Evolutionary conservation across 177 flowering plant species (phyloP), one percentile per base, ranked within the genome.

Genomic region (Vitis hybrid): DNA sequence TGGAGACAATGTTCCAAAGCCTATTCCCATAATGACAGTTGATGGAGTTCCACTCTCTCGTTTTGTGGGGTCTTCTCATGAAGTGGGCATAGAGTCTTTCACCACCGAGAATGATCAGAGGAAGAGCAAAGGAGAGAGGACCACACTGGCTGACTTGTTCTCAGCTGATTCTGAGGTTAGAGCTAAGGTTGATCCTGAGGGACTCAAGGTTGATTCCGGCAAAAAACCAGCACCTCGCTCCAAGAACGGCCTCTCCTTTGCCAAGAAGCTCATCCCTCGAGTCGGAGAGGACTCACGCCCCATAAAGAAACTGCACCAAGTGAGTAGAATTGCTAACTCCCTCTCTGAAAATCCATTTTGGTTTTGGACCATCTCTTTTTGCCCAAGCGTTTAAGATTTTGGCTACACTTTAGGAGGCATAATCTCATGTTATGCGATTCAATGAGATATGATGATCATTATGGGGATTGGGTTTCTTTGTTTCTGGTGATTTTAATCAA

Each of bases 81-180:
- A 69, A 26, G 51, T 67, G 39, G 33, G 31, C n/a, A 15, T 14
- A 12, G 72, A 53, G 10, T 14, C 52, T n/a, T 49, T 19, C 51
- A 2, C 10, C 15, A 1, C 9, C 3, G 76, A 62, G 55, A 45
- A 1, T 61, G 66, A 67, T 51, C 62, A 73, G 7, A 60, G 64
- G 81, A 77, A 69, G 39, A 79, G 74, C 68, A 81, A 67, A 51
- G 76, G 75, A 51, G 73, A 67, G 69, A 85, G 97, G 62, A 84
- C 75, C 13, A 90, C 96, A 6, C 81, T 91, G 1, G 93, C 93
- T 1, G 97, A 91, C 26, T 80, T 91, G 64, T 85, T 91, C 76
- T 74, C 71, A 11, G 89, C 86, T 1, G 90, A 90, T 57, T 69
- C 77, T 6, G 83, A 68, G 50, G 72, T 51, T 3, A 31, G 56